These are phyloP conservation scores for Begonia loranthoides DNA, from an alignment of 306 rosid genomes.

Conservation along the genomic window DNA sequence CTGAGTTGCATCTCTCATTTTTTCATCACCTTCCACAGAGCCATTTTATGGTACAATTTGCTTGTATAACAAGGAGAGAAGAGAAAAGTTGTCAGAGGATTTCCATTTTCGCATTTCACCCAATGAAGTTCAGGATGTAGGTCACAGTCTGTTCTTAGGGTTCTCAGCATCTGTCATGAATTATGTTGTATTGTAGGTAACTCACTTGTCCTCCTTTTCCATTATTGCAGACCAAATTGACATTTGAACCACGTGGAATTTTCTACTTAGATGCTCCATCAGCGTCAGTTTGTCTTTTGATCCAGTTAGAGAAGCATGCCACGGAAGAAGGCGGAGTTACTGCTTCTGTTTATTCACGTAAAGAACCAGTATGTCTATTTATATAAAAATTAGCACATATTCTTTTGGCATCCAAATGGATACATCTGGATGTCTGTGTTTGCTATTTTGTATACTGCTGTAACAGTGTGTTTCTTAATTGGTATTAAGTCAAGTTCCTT, in stretches of 20 bases:
- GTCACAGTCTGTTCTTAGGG: constrained; percentile 9
- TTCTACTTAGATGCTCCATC: constrained; percentile 91
- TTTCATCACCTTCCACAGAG: constrained; percentile 33
- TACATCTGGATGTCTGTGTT: too few relatives aligned
- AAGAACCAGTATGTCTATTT: constrained; percentile 69
- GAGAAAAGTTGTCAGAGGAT: constrained; percentile 95
- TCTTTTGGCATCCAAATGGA: too few relatives aligned
- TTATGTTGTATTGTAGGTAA: background rate
- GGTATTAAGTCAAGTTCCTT: too few relatives aligned
- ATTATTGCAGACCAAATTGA: constrained; percentile 36
- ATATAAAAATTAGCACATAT: background rate
- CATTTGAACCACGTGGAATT: constrained; percentile 56
- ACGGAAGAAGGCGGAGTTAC: constrained; percentile 94
- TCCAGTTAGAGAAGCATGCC: constrained; percentile 96
- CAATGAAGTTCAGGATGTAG: constrained; percentile 70
- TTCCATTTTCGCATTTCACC: constrained; percentile 62
- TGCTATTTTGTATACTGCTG: too few relatives aligned
- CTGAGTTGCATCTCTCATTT: constrained; percentile 21
- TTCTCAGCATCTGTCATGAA: background rate
- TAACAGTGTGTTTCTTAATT: too few relatives aligned
- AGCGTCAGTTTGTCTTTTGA: constrained; percentile 80
- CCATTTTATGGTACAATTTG: constrained; percentile 95
- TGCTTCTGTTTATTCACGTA: constrained; percentile 89
- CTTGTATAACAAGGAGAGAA: constrained; percentile 92
- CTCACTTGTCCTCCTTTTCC: background rate